Evolutionary conservation across 352 stramenopile species (phyloP), one percentile per base, ranked within the genome.

Genomic region (Pilasporangium apinafurcum): DNA sequence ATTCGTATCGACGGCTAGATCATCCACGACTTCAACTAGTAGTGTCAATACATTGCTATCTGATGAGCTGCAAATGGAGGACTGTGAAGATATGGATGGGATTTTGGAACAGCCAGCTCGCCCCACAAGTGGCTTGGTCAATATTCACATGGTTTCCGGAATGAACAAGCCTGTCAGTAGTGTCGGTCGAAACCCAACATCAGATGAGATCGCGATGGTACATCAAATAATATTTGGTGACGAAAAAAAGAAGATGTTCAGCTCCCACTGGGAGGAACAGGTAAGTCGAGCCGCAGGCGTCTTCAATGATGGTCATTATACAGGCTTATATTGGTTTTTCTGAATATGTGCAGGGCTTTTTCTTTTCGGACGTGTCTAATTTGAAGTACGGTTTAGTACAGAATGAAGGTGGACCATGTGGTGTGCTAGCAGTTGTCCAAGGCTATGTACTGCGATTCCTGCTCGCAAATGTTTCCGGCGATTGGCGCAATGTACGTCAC

Each of bases 361-460:
- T 68, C 25, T 91, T 82, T 39, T 76, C 68, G 1, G 56, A 68
- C 4, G 56, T 62, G 4, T 34, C 27, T 25, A 59, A 77, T 34
- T 56, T 90, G 9, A 58, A 69, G 27, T 98, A 95, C 57, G 94
- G 95, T 27, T 63, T 98, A 17, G 74, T 94, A 37, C 95, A 98
- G 65, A 51, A 80, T 38, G 80, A 98, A 53, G 95, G 95, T 26
- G 95, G 95, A 3, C 95, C 95, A 3, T 98, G 95, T 48, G 95
- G 95, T 13, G 89, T 98, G 1, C 70, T 98, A 12, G 95, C 95
- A 9, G 85, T 95, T 5, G 71, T 98, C 1, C 93, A 98, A 55
- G 95, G 79, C 0, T 95, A 96, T 46, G 70, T 96, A 20, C 54
- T 98, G 26, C 64, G 68, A 22, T 83, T 89, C 36, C 53, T 97